Evolutionary conservation across 2,329 filamentous ascomycete species (phyloP).

Genomic region (Hypoxylon sp.): DNA sequence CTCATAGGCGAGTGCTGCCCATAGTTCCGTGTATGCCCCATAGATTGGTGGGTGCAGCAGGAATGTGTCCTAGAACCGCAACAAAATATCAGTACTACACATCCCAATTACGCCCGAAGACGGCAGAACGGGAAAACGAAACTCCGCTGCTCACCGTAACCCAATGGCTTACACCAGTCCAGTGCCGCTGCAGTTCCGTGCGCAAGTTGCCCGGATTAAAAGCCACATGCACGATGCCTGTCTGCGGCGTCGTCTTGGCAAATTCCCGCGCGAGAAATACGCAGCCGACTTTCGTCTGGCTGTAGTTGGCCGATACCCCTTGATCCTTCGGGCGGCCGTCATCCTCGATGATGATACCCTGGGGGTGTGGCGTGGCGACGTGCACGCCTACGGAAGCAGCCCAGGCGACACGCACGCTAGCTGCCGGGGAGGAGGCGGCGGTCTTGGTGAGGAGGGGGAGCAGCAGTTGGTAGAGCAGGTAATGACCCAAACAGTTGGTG

Average conservation of each 20-base stretch:
- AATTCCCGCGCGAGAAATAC: slow-evolving; percentile 44
- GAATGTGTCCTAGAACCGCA: too few relatives aligned
- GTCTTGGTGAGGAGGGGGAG: background rate
- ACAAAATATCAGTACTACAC: too few relatives aligned
- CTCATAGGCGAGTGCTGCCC: too few relatives aligned
- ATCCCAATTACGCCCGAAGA: too few relatives aligned
- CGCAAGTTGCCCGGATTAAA: slow-evolving; percentile 49
- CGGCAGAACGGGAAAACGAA: slow-evolving; percentile 22
- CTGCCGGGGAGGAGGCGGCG: too few relatives aligned
- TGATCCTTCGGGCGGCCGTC: slow-evolving; percentile 36
- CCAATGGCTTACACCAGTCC: slow-evolving; percentile 26
- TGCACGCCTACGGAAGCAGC: slow-evolving; percentile 37
- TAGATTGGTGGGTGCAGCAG: too few relatives aligned
- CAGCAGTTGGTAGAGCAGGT: background rate
- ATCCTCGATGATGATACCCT: slow-evolving; percentile 33
- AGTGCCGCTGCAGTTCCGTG: slow-evolving; percentile 42
- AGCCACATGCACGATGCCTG: slow-evolving; percentile 42
- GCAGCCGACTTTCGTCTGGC: slow-evolving; percentile 43
- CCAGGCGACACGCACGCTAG: slow-evolving; percentile 35
- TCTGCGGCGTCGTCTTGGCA: slow-evolving; percentile 33
- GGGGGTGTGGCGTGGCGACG: background rate
- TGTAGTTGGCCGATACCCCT: slow-evolving; percentile 40
- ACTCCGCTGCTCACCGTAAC: slow-evolving; percentile 21
- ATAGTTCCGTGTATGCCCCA: too few relatives aligned
- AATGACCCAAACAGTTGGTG: background rate